phyloP scores from a whole-genome alignment of 2,329 filamentous ascomycete species.

The Fusarium succisae region DNA sequence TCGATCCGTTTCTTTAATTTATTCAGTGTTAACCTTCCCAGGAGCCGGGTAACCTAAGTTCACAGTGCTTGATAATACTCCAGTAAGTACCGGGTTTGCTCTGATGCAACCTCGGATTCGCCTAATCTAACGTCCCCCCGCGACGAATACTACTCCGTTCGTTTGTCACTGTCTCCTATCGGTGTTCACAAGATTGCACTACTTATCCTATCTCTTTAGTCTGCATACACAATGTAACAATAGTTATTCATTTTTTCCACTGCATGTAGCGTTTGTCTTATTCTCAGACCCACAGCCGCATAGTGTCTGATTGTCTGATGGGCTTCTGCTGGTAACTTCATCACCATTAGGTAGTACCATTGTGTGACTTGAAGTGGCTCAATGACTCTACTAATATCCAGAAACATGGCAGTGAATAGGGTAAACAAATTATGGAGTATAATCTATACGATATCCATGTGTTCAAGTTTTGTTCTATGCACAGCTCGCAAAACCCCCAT shows the following conservation, averaged over 20 bases:
- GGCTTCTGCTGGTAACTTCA: not conserved
- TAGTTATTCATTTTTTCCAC: not conserved
- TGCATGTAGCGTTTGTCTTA: not conserved
- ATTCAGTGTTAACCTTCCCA: not conserved
- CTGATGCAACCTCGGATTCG: not conserved
- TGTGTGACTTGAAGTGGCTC: not conserved
- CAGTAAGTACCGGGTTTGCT: not conserved
- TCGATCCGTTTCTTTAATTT: not conserved
- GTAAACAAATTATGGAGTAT: not conserved
- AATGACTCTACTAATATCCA: not conserved
- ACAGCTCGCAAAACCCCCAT: not conserved
- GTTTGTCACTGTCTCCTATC: not conserved
- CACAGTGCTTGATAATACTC: not conserved
- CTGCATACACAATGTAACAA: not conserved
- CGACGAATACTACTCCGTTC: not conserved
- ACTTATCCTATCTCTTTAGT: not conserved
- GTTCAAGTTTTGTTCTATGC: not conserved
- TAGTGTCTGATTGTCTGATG: not conserved
- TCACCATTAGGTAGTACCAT: no score
- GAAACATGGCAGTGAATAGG: not conserved
- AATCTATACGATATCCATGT: not conserved
- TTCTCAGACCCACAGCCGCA: no score
- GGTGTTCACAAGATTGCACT: not conserved
- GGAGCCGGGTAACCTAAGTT: not conserved
- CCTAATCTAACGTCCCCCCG: not conserved